Evolutionary conservation across 495 filamentous ascomycete species (phyloP).

Genomic region (Penicillium chermesinum): DNA sequence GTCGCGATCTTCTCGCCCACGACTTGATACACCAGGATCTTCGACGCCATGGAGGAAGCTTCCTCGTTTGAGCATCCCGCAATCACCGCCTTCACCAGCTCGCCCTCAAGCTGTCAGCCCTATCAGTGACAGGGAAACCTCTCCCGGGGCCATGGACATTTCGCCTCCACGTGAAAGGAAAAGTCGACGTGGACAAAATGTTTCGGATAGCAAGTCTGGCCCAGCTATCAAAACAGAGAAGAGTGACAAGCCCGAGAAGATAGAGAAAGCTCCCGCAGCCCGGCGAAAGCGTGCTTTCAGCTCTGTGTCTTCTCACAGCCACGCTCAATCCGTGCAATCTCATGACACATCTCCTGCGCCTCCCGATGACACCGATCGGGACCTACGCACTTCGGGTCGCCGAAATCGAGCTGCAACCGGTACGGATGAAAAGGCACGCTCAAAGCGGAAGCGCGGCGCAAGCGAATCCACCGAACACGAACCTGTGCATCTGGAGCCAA

Average conservation of each 20-base stretch:
- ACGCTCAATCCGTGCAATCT: slow-evolving; percentile 55
- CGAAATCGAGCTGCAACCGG: slow-evolving; percentile 37
- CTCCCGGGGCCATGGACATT: slow-evolving; percentile 33
- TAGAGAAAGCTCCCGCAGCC: slow-evolving; percentile 27
- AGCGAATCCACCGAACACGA: slow-evolving; percentile 35
- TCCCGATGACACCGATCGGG: slow-evolving; percentile 41
- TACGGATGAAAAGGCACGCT: slow-evolving; percentile 28
- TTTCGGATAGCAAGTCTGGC: slow-evolving; percentile 17
- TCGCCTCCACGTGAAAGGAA: slow-evolving; percentile 32
- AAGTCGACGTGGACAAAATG: slow-evolving; percentile 11
- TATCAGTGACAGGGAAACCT: slow-evolving; percentile 46
- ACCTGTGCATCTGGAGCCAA: slow-evolving; percentile 27
- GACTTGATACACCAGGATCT: slow-evolving; percentile 38
- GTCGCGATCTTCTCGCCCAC: slow-evolving; percentile 27
- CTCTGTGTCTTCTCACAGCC: slow-evolving; percentile 50
- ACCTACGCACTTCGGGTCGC: slow-evolving; percentile 39
- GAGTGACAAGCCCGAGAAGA: background rate
- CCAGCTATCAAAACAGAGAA: slow-evolving; percentile 24
- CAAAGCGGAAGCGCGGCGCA: slow-evolving; percentile 37
- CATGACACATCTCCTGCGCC: slow-evolving; percentile 47
- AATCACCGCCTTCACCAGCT: slow-evolving; percentile 41
- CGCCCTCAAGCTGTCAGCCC: slow-evolving; percentile 49
- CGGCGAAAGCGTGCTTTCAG: slow-evolving; percentile 46
- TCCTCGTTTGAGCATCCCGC: slow-evolving; percentile 33
- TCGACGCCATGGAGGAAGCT: slow-evolving; percentile 47